Evolutionary conservation across 2,329 filamentous ascomycete genomes (phyloP).

Genomic region (Alternaria sp.): DNA sequence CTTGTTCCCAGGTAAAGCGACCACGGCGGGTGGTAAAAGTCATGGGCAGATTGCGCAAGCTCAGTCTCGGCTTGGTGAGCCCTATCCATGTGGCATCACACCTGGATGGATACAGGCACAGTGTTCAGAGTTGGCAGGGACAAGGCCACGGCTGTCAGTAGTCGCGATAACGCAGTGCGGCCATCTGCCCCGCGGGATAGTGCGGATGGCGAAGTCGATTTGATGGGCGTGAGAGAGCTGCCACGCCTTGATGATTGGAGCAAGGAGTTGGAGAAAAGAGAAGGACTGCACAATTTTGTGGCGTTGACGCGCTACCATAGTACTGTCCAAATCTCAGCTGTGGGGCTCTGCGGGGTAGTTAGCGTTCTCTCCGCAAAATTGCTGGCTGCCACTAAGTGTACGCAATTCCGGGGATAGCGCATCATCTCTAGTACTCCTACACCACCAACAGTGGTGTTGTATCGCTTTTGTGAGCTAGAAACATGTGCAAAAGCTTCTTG

Average conservation of each 20-base stretch:
- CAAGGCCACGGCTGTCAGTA: not conserved
- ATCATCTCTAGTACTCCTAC: no score
- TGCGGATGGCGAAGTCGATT: slow-evolving; percentile 30
- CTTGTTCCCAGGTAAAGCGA: not conserved
- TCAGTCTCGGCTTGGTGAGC: not conserved
- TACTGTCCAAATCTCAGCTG: slow-evolving; percentile 1
- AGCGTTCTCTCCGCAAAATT: slow-evolving; percentile 9
- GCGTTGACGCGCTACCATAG: not conserved
- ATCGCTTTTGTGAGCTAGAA: no score
- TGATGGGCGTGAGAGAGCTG: slow-evolving; percentile 27
- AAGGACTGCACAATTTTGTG: not conserved
- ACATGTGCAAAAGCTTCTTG: no score
- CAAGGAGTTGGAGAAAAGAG: slow-evolving; percentile 25
- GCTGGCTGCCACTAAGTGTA: slow-evolving; percentile 1
- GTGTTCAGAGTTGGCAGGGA: not conserved
- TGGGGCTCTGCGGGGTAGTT: slow-evolving; percentile 19
- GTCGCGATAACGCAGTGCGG: not conserved
- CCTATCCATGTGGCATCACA: not conserved
- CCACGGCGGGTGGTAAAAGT: not conserved
- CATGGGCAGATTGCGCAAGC: not conserved
- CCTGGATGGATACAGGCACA: not conserved
- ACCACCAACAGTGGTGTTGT: no score
- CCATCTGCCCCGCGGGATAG: not conserved
- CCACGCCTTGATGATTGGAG: slow-evolving; percentile 30
- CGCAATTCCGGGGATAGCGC: no score